A percentile compares a stretch with the other conserved stretches of the same genome.
These are phyloP conservation scores for Phaeolepiota aurea DNA, from an alignment of 768 basidiomycete genomes.

Conservation along the genomic window DNA sequence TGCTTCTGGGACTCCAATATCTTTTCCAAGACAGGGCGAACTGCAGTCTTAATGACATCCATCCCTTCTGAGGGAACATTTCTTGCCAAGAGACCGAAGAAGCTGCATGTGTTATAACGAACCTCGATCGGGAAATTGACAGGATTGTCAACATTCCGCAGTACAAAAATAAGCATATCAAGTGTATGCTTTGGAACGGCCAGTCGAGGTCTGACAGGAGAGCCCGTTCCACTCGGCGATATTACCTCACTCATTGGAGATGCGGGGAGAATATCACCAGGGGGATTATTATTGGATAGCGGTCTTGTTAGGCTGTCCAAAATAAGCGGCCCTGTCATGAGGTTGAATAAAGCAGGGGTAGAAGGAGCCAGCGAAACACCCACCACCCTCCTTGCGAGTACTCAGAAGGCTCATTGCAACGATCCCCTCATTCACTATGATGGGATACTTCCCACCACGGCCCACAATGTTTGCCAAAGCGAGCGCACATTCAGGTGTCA, in stretches of 20 bases:
- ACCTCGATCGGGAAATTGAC: constrained; percentile 66
- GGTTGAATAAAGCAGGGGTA: background rate
- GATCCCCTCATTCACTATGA: constrained; percentile 84
- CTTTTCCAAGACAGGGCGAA: constrained; percentile 43
- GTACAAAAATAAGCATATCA: constrained; percentile 58
- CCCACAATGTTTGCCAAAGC: constrained; percentile 66
- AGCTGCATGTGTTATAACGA: constrained; percentile 65
- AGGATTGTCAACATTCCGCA: constrained; percentile 50
- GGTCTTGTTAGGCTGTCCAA: constrained; percentile 50
- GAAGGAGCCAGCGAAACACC: constrained; percentile 14
- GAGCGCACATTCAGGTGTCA: constrained; percentile 45
- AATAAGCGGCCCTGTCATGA: constrained; percentile 46
- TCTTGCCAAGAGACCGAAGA: constrained; percentile 57
- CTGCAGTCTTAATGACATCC: constrained; percentile 38
- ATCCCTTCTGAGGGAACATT: constrained; percentile 41
- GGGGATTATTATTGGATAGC: constrained; percentile 4
- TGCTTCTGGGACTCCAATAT: constrained; percentile 25
- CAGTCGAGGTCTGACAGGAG: constrained; percentile 33
- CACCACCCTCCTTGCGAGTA: constrained; percentile 58
- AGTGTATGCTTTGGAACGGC: constrained; percentile 47
- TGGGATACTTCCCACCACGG: constrained; percentile 71
- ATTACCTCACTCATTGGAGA: background rate
- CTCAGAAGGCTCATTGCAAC: constrained; percentile 76
- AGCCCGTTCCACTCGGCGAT: constrained; percentile 28
- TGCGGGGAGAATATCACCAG: too few species aligned